A percentile compares a stretch with the other conserved stretches of the same genome.
Evolutionary conservation across 495 filamentous ascomycete species (phyloP).

Genomic region (Talaromyces liani): DNA sequence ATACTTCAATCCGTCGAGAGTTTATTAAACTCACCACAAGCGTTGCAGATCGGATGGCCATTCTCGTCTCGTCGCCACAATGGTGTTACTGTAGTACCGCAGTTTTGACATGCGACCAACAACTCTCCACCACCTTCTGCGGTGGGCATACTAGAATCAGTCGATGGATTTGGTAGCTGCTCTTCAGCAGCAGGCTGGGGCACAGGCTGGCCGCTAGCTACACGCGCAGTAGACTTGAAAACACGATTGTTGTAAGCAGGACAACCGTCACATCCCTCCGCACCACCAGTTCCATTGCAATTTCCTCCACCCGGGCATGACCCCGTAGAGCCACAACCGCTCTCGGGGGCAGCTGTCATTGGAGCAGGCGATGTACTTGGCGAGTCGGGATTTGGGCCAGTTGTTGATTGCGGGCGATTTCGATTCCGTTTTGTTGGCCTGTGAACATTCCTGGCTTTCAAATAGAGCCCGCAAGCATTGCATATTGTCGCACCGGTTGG

Average conservation of each 20-base stretch:
- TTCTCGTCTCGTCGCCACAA: slow-evolving; percentile 92
- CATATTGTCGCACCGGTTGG: slow-evolving; percentile 92
- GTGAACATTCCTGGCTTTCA: slow-evolving; percentile 84
- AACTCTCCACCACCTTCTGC: slow-evolving; percentile 55
- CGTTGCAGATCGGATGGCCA: slow-evolving; percentile 97
- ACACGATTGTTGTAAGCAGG: slow-evolving; percentile 96
- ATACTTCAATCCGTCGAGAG: neutral
- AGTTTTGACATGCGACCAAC: slow-evolving; percentile 93
- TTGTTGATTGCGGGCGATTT: slow-evolving; percentile 16
- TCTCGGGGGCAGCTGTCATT: slow-evolving; percentile 21
- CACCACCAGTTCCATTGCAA: slow-evolving; percentile 94
- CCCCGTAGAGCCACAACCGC: slow-evolving; percentile 49
- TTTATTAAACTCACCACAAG: slow-evolving; percentile 67
- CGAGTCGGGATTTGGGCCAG: slow-evolving; percentile 8
- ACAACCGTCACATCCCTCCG: slow-evolving; percentile 92
- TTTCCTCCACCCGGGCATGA: slow-evolving; percentile 92
- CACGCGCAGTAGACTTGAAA: slow-evolving; percentile 61
- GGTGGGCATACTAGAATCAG: slow-evolving; percentile 16
- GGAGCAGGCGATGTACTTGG: slow-evolving; percentile 17
- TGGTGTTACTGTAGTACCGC: slow-evolving; percentile 92
- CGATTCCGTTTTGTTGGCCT: slow-evolving; percentile 81
- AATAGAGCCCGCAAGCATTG: slow-evolving; percentile 94
- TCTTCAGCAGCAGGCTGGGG: slow-evolving; percentile 20
- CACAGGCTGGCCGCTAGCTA: slow-evolving; percentile 20
- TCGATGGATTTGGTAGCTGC: slow-evolving; percentile 15